Base-by-base conservation (phyloP, 257 asterid species). In the Scutellaria minor region DNA sequence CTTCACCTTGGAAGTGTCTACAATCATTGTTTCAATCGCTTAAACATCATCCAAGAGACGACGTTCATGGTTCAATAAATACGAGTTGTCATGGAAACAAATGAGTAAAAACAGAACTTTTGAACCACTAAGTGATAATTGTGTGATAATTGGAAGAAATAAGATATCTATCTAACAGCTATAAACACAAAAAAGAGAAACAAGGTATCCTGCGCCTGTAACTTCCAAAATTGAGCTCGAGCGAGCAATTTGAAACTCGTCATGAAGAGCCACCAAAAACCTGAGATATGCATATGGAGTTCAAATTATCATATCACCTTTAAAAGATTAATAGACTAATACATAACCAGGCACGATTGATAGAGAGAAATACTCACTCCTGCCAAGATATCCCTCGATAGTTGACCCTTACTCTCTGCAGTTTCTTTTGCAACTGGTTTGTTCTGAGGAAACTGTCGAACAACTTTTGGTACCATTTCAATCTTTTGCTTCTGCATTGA, bases 401-500 rank as follows among this genome's bases (percentile, higher is more conserved):
- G 65, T 52, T 83, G 59, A 66, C 84, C 84, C 75, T 84, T 82
- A 14, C 41, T 77, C 66, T 83, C 87, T 66, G 79, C 82, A 24
- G 78, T 48, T 54, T 82, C 77, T 45, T 67, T 80, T 24, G 48
- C 78, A 61, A 86, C 90, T 24, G 94, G 87, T 59, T 75, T 84
- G 55, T 74, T 85, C 85, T 93, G 97, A n/a, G 80, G 86, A 73
- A 83, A 89, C 53, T 86, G 90, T 24, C 87, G 84, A 9, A 82
- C 75, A 66, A 82, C 81, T 71, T 87, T 90, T 4, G 87, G 92
- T 10, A 75, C 80, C 82, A 82, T 58, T 22, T 83, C 90, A 53
- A 85, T 75, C 84, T 88, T 91, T 56, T 79, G 95, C 85, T 84
- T 93, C 97, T 91, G 89, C 77, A 73, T 57, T 35, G 12, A 54